A percentile compares a stretch with the other conserved stretches of the same genome.
These are phyloP conservation scores for Phytophthora constricta DNA, from an alignment of 352 stramenopile genomes.

Conservation along the genomic window DNA sequence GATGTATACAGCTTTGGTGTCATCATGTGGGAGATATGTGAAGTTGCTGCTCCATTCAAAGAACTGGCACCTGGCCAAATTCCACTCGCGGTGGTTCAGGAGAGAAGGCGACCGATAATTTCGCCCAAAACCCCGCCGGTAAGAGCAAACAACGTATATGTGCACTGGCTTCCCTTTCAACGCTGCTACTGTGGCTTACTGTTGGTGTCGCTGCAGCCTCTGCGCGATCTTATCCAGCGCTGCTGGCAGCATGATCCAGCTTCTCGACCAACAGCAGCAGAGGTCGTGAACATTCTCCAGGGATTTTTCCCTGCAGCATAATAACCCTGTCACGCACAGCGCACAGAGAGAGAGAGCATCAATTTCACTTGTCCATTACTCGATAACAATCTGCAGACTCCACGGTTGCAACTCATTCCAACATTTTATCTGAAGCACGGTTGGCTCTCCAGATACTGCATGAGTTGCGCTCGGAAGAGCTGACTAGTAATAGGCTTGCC, in stretches of 20 bases:
- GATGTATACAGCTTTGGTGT: conserved; percentile 87
- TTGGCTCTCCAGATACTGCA: conserved; percentile 81
- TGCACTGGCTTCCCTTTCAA: conserved; percentile 1
- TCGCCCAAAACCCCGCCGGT: conserved; percentile 68
- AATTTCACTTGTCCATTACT: too few relatives aligned
- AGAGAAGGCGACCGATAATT: conserved; percentile 67
- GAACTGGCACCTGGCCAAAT: conserved; percentile 60
- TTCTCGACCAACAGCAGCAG: conserved; percentile 49
- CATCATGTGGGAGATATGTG: conserved; percentile 87
- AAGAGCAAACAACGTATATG: background rate
- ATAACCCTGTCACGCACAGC: background rate
- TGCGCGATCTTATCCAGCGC: conserved; percentile 62
- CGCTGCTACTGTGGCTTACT: background rate
- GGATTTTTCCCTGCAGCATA: conserved; percentile 52
- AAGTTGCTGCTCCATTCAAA: conserved; percentile 63
- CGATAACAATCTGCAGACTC: too few relatives aligned
- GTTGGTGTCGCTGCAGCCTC: conserved; percentile 39
- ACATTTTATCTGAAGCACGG: too few relatives aligned
- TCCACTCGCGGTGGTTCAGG: conserved; percentile 67
- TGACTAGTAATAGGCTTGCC: conserved; percentile 81
- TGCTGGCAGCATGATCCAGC: conserved; percentile 75
- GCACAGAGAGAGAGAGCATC: too few relatives aligned
- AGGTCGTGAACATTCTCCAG: conserved; percentile 51
- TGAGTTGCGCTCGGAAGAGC: conserved; percentile 74
- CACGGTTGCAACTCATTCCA: too few relatives aligned